A percentile compares a stretch with the other conserved stretches of the same genome.
These are phyloP conservation scores for Tricholoma saponaceum DNA, from an alignment of 768 basidiomycete species.

Conservation along the genomic window DNA sequence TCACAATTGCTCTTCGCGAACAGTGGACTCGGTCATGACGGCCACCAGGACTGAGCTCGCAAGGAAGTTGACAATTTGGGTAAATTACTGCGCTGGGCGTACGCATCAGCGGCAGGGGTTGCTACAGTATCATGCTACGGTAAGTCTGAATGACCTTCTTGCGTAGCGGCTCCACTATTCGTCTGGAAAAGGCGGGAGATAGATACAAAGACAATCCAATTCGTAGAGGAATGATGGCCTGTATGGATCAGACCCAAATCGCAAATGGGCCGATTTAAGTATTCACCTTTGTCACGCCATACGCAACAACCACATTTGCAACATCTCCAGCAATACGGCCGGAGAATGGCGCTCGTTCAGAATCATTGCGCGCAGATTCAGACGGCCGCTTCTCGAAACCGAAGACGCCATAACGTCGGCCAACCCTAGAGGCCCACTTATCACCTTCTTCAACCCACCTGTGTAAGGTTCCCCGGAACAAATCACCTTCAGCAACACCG, in stretches of 20 bases:
- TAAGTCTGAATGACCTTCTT: conserved; percentile 29
- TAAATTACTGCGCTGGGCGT: no score
- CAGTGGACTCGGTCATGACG: no score
- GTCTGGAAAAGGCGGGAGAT: conserved; percentile 67
- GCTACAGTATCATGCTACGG: conserved; percentile 14
- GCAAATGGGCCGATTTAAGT: conserved; percentile 5
- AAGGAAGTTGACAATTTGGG: no score
- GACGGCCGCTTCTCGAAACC: conserved; percentile 59
- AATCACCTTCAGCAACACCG: conserved; percentile 21
- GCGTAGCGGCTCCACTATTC: conserved; percentile 60
- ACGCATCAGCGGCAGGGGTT: no score
- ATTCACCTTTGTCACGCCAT: conserved; percentile 71
- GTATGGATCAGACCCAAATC: neutral
- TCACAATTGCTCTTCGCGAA: no score
- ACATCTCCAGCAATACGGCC: conserved; percentile 65
- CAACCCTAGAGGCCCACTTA: conserved; percentile 64
- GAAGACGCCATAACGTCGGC: conserved; percentile 74
- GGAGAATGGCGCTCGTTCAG: conserved; percentile 23
- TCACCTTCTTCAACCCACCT: conserved; percentile 80
- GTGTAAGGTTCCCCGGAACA: conserved; percentile 40
- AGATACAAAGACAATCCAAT: conserved; percentile 71
- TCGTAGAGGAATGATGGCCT: conserved; percentile 74
- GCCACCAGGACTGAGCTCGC: no score
- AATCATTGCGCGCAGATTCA: conserved; percentile 21
- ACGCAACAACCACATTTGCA: conserved; percentile 80